Percentiles rank a stretch among this genome's conserved stretches.
phyloP scores from a whole-genome alignment of 1,284 basidiomycete species.

The Irpex rosettiformis region DNA sequence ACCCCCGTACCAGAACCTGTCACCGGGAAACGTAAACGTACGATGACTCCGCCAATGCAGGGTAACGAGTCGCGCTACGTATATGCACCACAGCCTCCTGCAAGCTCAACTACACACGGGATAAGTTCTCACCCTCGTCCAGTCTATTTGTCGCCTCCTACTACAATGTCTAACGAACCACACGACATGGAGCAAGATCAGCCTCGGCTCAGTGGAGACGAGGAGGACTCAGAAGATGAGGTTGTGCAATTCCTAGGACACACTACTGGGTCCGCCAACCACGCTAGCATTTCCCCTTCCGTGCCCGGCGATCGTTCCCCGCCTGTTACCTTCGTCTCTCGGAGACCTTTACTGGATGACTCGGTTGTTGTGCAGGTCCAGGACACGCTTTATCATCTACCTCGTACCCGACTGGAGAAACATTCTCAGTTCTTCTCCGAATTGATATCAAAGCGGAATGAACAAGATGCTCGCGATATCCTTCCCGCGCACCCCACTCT shows the following conservation, averaged over 20 bases:
- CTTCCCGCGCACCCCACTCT: neutral
- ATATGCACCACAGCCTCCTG: no score
- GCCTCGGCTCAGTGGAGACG: no score
- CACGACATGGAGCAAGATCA: no score
- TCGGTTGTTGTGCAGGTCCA: conserved; percentile 32
- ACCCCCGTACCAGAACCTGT: neutral
- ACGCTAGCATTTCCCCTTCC: neutral
- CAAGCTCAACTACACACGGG: neutral
- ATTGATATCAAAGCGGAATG: conserved; percentile 16
- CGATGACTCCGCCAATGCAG: neutral
- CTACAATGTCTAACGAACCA: no score
- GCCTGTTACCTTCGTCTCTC: conserved; percentile 4
- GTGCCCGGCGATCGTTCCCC: neutral
- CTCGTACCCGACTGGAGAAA: conserved; percentile 30
- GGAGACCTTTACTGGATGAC: conserved; percentile 28
- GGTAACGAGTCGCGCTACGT: no score
- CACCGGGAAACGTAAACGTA: neutral
- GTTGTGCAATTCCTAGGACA: conserved; percentile 7
- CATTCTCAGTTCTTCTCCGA: conserved; percentile 33
- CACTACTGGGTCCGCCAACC: no score
- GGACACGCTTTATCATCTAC: conserved; percentile 30
- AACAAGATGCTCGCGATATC: neutral
- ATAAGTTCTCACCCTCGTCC: neutral
- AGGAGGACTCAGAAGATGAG: conserved; percentile 10
- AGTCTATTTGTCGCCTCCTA: no score